Base-by-base conservation (phyloP, 1,284 basidiomycete species). In the Boletus sp. region DNA sequence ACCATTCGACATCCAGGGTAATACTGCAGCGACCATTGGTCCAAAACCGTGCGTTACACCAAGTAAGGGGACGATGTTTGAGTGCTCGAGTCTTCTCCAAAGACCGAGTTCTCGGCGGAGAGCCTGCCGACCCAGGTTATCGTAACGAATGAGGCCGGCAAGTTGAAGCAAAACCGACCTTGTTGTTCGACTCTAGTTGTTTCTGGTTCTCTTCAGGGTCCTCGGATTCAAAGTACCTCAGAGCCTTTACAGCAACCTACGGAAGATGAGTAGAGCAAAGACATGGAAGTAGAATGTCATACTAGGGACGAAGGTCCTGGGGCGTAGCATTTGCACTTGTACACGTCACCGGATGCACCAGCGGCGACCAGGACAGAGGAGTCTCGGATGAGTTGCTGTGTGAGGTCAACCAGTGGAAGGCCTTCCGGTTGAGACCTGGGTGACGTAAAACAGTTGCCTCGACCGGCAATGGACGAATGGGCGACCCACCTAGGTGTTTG, bases 181-280 rank as follows among this genome's bases (percentile, higher is more conserved):
- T 58, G 43, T 43, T 52, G 8, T 51, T 33, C 13, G 21, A 21
- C 10, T 38, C 35, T 5, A 62, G 17, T 17, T n/a, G 31, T 31
- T 27, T 37, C 23, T 21, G 25, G 13, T 35, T 49, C 23, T 52
- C 43, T 40, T 52, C 48, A 5, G 47, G 48, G 14, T 62, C 13
- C 19, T 52, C 58, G 1, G 10, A 56, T 27, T 31, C 31, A 8
- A 52, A 63, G 25, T 65, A 48, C 30, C 62, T 64, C 23, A 48
- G 10, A 1, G 19, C 5, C 33, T 64, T 63, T 35, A 63, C 52
- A 19, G 62, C 58, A 35, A 63, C 49, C 52, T 63, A 6, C 2
- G 17, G 8, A 13, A 10, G 7, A 37, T 62, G 43, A 52, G 16
- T 11, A 52, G 14, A 19, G 28, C 5, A 28, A 9, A 19, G 27